A percentile compares a stretch with the other conserved stretches of the same genome.
These are phyloP conservation scores for Elaphomyces granulatus DNA, from an alignment of 495 filamentous ascomycete genomes.

Conservation along the genomic window DNA sequence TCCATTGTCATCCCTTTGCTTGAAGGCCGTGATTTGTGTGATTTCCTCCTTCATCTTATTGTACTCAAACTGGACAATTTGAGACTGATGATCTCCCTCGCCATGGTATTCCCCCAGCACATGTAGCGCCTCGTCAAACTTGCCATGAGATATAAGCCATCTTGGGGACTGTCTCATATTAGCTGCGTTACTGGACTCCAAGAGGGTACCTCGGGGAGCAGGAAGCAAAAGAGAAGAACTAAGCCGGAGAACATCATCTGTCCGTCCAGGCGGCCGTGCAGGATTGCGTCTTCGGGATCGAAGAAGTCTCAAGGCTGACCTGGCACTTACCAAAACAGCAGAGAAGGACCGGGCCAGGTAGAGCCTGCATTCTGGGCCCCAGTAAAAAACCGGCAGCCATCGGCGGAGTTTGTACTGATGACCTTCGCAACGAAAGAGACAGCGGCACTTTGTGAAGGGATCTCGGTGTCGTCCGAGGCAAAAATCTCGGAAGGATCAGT, in stretches of 20 bases:
- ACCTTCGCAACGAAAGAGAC: too few species aligned
- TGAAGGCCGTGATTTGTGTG: constrained; percentile 38
- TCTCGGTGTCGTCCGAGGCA: too few species aligned
- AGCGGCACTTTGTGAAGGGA: too few species aligned
- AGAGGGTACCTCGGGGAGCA: constrained; percentile 15
- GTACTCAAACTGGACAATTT: constrained; percentile 43
- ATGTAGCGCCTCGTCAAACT: constrained; percentile 38
- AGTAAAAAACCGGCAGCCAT: too few species aligned
- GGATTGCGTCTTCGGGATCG: constrained; percentile 76
- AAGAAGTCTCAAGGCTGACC: constrained; percentile 68
- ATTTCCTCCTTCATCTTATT: constrained; percentile 44
- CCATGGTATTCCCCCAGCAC: constrained; percentile 45
- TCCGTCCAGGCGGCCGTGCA: constrained; percentile 76
- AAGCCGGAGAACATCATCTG: constrained; percentile 41
- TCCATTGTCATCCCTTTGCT: constrained; percentile 57
- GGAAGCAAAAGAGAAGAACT: constrained; percentile 10
- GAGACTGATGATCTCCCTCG: constrained; percentile 35
- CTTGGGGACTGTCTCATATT: constrained; percentile 18
- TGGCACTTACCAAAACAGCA: constrained; percentile 51
- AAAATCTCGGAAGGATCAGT: too few species aligned
- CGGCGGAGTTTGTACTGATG: too few species aligned
- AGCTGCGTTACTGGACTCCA: constrained; percentile 1
- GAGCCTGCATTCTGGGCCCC: constrained; percentile 76
- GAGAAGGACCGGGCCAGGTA: constrained; percentile 55
- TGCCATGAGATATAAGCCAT: constrained; percentile 37